Percentiles rank a stretch among this genome's conserved stretches.
These are phyloP conservation scores for Fomes fomentarius DNA, from an alignment of 1,284 basidiomycete genomes.

Conservation along the genomic window DNA sequence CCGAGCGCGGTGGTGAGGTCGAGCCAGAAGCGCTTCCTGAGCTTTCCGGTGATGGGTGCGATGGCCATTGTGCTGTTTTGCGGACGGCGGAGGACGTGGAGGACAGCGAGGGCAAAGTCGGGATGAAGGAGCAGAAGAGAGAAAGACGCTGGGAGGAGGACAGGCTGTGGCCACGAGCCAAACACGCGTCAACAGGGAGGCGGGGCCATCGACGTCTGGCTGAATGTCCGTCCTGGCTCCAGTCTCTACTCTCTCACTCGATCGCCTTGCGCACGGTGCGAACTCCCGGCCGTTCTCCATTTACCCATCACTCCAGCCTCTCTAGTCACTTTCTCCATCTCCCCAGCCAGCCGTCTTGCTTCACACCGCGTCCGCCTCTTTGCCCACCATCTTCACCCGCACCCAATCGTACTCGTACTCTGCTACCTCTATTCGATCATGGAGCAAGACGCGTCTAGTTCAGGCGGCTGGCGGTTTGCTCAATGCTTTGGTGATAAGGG, in stretches of 20 bases:
- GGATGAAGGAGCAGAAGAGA: conserved; percentile 15
- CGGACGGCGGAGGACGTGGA: conserved; percentile 15
- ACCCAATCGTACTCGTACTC: conserved; percentile 14
- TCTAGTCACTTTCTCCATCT: not conserved
- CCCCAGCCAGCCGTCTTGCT: not conserved
- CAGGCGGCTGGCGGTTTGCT: conserved; percentile 96
- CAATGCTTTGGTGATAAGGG: conserved; percentile 99
- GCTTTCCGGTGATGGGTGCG: conserved; percentile 86
- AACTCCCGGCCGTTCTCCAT: conserved; percentile 9
- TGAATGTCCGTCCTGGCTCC: conserved; percentile 16
- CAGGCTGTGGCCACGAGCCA: conserved; percentile 23
- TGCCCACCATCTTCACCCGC: conserved; percentile 9
- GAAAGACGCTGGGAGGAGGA: conserved; percentile 14
- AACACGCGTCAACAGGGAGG: conserved; percentile 32
- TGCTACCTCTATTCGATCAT: conserved; percentile 47
- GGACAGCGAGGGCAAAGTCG: conserved; percentile 30
- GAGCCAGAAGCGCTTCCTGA: conserved; percentile 86
- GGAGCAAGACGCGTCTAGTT: conserved; percentile 83
- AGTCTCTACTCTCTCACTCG: conserved; percentile 18
- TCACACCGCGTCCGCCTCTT: conserved; percentile 1
- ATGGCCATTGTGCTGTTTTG: conserved; percentile 59
- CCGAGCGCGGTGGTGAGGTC: conserved; percentile 75
- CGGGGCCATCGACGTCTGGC: conserved; percentile 15
- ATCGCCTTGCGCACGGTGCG: conserved; percentile 18
- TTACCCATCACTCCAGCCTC: conserved; percentile 1